These are phyloP conservation scores for Bryoglossum gracile DNA, from an alignment of 495 filamentous ascomycete species.

Conservation along the genomic window DNA sequence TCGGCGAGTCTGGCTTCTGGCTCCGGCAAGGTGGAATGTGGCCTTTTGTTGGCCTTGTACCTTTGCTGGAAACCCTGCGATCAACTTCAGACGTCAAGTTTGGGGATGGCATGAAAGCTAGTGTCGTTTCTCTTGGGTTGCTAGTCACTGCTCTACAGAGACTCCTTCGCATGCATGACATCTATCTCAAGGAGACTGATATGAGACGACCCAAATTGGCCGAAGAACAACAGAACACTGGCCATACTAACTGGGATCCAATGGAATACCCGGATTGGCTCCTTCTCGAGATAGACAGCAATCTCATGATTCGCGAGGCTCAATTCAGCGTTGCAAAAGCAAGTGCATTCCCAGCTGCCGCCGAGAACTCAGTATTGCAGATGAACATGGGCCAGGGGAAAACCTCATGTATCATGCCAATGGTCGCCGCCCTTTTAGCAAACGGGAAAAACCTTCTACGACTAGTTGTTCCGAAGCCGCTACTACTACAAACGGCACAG, in stretches of 20 bases:
- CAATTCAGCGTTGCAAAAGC: conserved; percentile 47
- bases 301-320: conserved; percentile 43
- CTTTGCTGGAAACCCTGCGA: conserved; percentile 46
- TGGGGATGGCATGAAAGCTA: conserved; percentile 36
- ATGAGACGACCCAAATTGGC: conserved; percentile 23
- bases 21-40: conserved; percentile 41
- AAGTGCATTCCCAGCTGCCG: conserved; percentile 39
- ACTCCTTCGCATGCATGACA: conserved; percentile 31
- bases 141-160: conserved; percentile 40
- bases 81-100: conserved; percentile 29
- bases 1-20: conserved; percentile 38
- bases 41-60: conserved; percentile 42
- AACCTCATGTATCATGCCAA: conserved; percentile 20
- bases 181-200: conserved; percentile 21
- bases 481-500: conserved; percentile 15
- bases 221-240: conserved; percentile 35
- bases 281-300: conserved; percentile 49
- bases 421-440: conserved; percentile 12
- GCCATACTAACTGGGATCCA: conserved; percentile 48
- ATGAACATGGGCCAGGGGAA: conserved; percentile 35
- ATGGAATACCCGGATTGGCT: conserved; percentile 44
- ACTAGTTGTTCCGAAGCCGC: conserved; percentile 18
- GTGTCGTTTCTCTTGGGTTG: conserved; percentile 35
- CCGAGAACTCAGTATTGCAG: conserved; percentile 47
- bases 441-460: conserved; percentile 6